Evolutionary conservation across 1,284 basidiomycete genomes (phyloP).

Genomic region (Leccinum subspadiceum): DNA sequence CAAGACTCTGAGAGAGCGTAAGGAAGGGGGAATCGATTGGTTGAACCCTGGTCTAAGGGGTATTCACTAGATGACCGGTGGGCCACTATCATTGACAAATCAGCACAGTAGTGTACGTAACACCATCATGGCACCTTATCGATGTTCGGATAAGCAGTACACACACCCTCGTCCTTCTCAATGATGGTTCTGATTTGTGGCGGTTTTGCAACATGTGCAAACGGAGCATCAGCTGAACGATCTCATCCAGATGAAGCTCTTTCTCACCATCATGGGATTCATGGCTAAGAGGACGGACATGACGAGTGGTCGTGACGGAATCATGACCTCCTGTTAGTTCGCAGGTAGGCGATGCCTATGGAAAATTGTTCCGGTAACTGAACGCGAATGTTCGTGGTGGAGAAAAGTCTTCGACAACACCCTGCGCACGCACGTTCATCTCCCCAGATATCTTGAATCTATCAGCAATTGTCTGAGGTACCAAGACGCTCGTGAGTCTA

Average conservation of each 20-base stretch:
- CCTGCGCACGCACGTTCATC: too few relatives aligned
- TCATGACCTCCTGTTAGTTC: not conserved
- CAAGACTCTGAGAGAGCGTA: not conserved
- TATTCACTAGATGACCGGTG: not conserved
- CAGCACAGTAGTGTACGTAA: not conserved
- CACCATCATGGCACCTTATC: too few relatives aligned
- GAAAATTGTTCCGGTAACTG: not conserved
- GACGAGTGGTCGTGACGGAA: too few relatives aligned
- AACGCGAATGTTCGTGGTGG: not conserved
- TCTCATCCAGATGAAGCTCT: not conserved
- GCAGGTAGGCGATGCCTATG: not conserved
- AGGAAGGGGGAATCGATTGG: not conserved
- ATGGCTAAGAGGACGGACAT: too few relatives aligned
- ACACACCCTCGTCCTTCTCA: not conserved
- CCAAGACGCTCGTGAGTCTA: not conserved
- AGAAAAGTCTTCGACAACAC: not conserved
- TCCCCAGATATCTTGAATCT: not conserved
- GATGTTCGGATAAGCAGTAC: not conserved
- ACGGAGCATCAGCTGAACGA: not conserved
- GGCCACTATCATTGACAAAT: not conserved
- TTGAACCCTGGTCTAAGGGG: not conserved
- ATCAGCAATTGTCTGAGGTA: not conserved
- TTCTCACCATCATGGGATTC: not conserved
- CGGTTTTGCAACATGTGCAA: not conserved
- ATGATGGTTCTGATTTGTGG: not conserved